Evolutionary conservation across 2,329 filamentous ascomycete genomes (phyloP).

Genomic region (Fusarium haematococcum): DNA sequence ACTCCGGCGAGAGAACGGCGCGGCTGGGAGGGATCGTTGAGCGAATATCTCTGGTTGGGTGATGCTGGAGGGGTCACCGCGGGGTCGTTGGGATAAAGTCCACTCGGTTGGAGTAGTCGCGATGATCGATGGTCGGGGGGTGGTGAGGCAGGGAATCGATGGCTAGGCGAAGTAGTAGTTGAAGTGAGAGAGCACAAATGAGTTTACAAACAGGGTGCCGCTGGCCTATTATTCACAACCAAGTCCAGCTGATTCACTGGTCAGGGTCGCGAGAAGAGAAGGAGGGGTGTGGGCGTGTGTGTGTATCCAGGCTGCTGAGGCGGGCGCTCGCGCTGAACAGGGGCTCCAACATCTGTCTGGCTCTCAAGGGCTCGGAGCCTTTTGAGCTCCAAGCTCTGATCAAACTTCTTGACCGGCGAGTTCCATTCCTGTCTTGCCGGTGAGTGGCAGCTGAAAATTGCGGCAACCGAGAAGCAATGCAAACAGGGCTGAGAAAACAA

Average conservation of each 20-base stretch:
- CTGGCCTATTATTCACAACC: constrained; percentile 45
- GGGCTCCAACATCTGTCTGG: too few relatives aligned
- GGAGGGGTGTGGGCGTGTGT: too few relatives aligned
- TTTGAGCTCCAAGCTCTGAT: too few relatives aligned
- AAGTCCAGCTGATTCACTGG: constrained; percentile 43
- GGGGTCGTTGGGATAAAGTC: constrained; percentile 41
- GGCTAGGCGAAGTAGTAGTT: constrained; percentile 40
- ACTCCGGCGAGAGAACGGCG: constrained; percentile 50
- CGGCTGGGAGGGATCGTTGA: constrained; percentile 63
- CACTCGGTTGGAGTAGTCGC: constrained; percentile 39
- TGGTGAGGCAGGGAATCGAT: constrained; percentile 43
- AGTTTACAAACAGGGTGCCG: constrained; percentile 43
- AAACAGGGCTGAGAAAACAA: too few relatives aligned
- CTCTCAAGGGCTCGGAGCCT: too few relatives aligned
- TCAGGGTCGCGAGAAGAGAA: constrained; percentile 9
- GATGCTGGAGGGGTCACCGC: constrained; percentile 43
- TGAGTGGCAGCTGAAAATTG: too few relatives aligned
- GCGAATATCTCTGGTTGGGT: constrained; percentile 65
- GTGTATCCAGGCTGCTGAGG: too few relatives aligned
- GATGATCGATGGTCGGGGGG: constrained; percentile 43
- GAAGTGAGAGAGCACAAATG: constrained; percentile 39
- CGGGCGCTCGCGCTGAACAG: too few relatives aligned
- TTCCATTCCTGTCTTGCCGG: too few relatives aligned
- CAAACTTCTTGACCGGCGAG: too few relatives aligned
- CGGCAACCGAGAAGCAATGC: too few relatives aligned